A percentile compares a stretch with the other conserved stretches of the same genome.
These are phyloP conservation scores for Cynara cardunculus DNA, from an alignment of 129 eudicot genomes.

Conservation along the genomic window DNA sequence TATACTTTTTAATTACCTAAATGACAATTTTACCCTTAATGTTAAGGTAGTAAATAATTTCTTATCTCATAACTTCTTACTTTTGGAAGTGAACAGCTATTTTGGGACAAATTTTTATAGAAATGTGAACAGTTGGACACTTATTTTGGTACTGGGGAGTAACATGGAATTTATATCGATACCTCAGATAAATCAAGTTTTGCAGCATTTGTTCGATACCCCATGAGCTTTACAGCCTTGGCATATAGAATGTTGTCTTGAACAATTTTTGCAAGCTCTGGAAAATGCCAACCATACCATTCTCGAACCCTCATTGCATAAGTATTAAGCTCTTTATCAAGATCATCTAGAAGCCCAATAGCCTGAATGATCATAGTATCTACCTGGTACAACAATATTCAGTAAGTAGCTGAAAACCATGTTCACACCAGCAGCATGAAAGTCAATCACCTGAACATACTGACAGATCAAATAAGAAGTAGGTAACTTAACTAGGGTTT, in stretches of 20 bases:
- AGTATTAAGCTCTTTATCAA: conserved; percentile 86
- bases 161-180: background rate
- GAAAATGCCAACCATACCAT: conserved; percentile 91
- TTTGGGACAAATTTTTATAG: too few species aligned
- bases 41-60: too few species aligned
- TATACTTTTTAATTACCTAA: too few species aligned
- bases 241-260: conserved; percentile 80
- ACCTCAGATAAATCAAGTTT: conserved; percentile 77
- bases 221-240: conserved; percentile 73
- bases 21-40: too few species aligned
- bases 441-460: background rate
- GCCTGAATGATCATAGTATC: conserved; percentile 84
- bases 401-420: background rate
- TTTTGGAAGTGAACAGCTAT: too few species aligned
- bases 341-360: conserved; percentile 87
- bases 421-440: background rate
- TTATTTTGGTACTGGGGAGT: background rate
- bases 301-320: conserved; percentile 84
- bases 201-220: conserved; percentile 61
- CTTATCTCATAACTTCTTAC: too few species aligned
- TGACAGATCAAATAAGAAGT: background rate
- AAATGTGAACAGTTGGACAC: too few species aligned
- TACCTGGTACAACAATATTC: conserved; percentile 35
- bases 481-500: background rate
- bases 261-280: conserved; percentile 74